A percentile compares a stretch with the other conserved stretches of the same genome.
These are phyloP conservation scores for Candida ulmi DNA, from an alignment of 805 yeast genomes.

Conservation along the genomic window DNA sequence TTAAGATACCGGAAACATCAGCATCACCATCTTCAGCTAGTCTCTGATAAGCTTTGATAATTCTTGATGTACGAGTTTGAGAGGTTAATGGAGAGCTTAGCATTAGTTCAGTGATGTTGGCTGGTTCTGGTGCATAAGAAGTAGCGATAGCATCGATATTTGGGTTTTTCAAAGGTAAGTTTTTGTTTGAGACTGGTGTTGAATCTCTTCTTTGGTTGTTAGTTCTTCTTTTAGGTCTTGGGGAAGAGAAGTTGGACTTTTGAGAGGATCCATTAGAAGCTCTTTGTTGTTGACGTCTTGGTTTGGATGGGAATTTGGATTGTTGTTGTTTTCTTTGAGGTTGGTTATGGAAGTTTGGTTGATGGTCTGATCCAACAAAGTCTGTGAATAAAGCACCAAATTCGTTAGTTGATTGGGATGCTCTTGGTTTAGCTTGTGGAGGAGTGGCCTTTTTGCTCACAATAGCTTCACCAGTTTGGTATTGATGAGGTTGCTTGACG, in stretches of 20 bases:
- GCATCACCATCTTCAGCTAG: conserved; percentile 9
- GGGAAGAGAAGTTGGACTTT: not conserved
- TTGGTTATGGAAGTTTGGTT: not conserved
- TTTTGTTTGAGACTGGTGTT: conserved; percentile 1
- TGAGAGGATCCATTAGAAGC: too few relatives aligned
- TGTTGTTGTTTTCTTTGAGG: not conserved
- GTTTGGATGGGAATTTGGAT: not conserved
- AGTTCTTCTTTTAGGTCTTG: not conserved
- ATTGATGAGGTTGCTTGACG: not conserved
- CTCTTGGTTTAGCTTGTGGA: not conserved
- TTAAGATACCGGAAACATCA: conserved; percentile 14
- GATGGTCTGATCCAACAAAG: not conserved
- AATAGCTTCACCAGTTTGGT: too few relatives aligned
- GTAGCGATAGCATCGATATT: conserved; percentile 14
- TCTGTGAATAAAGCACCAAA: not conserved
- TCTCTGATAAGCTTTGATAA: conserved; percentile 16
- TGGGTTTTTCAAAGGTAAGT: conserved; percentile 9
- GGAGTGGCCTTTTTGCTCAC: not conserved
- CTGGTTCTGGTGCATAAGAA: conserved; percentile 14
- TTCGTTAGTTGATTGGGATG: not conserved
- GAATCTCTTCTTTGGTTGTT: not conserved
- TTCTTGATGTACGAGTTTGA: conserved; percentile 16
- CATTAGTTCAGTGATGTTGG: conserved; percentile 11
- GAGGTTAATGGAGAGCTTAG: conserved; percentile 14
- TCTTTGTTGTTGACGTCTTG: not conserved